Conservation (phyloP, 148 eudicot species). For the Dysphania ambrosioides region DNA sequence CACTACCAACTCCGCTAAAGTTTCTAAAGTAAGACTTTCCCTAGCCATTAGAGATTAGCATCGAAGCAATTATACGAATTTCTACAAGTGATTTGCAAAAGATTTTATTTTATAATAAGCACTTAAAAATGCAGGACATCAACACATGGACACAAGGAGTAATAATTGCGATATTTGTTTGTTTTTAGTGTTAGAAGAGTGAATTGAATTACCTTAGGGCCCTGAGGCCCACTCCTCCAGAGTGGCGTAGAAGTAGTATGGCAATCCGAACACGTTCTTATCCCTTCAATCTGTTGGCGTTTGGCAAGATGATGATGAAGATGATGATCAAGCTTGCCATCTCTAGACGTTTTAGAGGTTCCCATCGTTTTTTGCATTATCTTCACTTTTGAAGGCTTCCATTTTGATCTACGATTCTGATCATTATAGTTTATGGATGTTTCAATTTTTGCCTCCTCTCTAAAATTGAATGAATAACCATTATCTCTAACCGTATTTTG, state of each 20-base stretch:
- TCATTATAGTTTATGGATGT: constrained; percentile 1
- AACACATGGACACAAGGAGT: not conserved
- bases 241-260: constrained; percentile 58
- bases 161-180: no score
- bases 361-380: constrained; percentile 30
- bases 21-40: no score
- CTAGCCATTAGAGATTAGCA: no score
- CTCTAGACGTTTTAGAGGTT: constrained; percentile 7
- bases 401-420: constrained; percentile 21
- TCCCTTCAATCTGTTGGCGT: constrained; percentile 17
- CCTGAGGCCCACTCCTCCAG: constrained; percentile 67
- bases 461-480: constrained; percentile 9
- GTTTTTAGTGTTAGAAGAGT: no score
- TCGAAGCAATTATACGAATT: no score
- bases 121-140: no score
- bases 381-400: constrained; percentile 33
- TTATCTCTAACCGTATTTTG: constrained; percentile 1
- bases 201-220: constrained; percentile 56
- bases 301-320: constrained; percentile 17
- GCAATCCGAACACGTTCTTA: constrained; percentile 48
- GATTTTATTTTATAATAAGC: no score
- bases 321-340: constrained; percentile 17
- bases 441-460: constrained; percentile 12
- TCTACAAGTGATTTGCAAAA: no score
- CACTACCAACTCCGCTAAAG: no score